Percentiles rank a stretch among this genome's conserved stretches.
These are phyloP conservation scores for Xylaria sp. DNA, from an alignment of 2,329 filamentous ascomycete genomes.

Conservation along the genomic window DNA sequence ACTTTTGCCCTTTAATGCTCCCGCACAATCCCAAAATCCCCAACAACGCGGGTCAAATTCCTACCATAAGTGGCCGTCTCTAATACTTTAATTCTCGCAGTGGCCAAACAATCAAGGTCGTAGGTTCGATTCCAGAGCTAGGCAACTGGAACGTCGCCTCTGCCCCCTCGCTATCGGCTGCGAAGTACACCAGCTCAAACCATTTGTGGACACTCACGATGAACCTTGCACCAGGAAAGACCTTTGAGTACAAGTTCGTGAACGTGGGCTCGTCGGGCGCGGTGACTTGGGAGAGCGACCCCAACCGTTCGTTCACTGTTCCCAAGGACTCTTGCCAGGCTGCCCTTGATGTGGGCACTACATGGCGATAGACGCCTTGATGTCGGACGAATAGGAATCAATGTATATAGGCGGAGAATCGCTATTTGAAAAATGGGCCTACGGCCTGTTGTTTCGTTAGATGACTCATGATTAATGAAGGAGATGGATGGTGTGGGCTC, in stretches of 20 bases:
- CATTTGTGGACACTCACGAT: constrained; percentile 61
- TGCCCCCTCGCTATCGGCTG: constrained; percentile 57
- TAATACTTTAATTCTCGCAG: not conserved
- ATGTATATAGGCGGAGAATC: too few relatives aligned
- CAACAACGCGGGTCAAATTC: not conserved
- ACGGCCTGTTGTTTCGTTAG: too few relatives aligned
- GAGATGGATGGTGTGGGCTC: too few relatives aligned
- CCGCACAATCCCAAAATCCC: not conserved
- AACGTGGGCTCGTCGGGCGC: constrained; percentile 55
- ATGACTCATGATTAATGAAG: too few relatives aligned
- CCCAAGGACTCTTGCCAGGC: constrained; percentile 14
- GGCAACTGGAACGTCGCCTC: constrained; percentile 56
- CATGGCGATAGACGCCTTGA: not conserved
- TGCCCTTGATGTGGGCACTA: not conserved
- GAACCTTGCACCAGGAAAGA: constrained; percentile 56
- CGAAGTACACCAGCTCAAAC: constrained; percentile 58
- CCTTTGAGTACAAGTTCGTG: constrained; percentile 67
- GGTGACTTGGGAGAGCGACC: constrained; percentile 64
- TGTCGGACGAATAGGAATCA: too few relatives aligned
- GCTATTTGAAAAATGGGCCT: too few relatives aligned
- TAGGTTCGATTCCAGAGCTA: constrained; percentile 49
- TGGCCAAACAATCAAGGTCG: constrained; percentile 58
- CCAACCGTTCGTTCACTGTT: constrained; percentile 47
- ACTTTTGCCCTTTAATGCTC: not conserved
- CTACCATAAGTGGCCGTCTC: not conserved